Base-by-base conservation (phyloP, 1,139 yeast species). In the Nakaseomyces sp. region DNA sequence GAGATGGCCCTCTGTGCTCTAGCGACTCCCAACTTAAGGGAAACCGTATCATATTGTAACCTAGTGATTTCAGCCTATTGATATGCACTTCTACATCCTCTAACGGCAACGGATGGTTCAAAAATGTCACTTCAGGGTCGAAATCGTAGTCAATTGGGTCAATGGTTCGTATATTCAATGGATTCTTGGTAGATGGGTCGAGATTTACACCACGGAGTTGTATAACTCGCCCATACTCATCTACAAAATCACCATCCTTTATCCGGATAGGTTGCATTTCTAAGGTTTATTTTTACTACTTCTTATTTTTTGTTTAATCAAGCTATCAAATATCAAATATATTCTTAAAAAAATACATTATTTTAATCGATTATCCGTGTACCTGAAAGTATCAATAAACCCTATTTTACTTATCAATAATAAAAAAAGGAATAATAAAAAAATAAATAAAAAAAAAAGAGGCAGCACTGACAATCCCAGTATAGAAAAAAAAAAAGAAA, bases 21-120 rank as follows among this genome's bases (percentile, higher is more conserved):
- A 89, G 56, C 0, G 96, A 93, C 60, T 89, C 97, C 96, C 96
- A 89, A 0, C 95, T 83, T 37, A 85, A 69, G 15, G 88, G 69
- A 58, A 81, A 84, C 46, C 96, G 66, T 19, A 88, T 74, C 8
- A 83, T 74, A 59, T 88, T 88, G 62, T 74, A 86, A 1, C 96
- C 96, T 77, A 93, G 76, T 10, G 81, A 72, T 58, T 81, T 83
- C 55, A 88, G 76, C 46, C 95, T 66, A 22, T 63, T 68, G 40
- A 88, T 69, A 61, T 88, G 96, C 44, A 58, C 68, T 42, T 70
- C 77, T 0, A 93, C 91, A 20, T 85, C 91, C 10, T 72, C 77
- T 20, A 87, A 55, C 0, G 88, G 80, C 57, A 86, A 81, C 0
- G 96, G 96, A 45, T 88, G 70, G 0, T 89, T 88, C 0, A 85